Evolutionary conservation across 2,329 filamentous ascomycete genomes (phyloP), one percentile per base, ranked within the genome.

Genomic region (Fusarium begoniae): DNA sequence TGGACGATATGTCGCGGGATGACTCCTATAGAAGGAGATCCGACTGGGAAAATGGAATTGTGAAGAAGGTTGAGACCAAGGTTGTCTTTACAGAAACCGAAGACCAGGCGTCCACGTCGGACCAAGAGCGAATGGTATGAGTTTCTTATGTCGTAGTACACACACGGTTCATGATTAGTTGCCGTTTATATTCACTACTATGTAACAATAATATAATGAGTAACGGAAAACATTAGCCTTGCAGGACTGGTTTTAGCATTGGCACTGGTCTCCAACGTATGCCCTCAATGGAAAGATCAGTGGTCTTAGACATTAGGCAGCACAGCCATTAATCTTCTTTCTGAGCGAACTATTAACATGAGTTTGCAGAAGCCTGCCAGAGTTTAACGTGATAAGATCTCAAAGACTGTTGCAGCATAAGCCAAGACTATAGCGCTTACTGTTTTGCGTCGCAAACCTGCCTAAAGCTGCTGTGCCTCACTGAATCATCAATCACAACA

Each of bases 61-160:
- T 59, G 6, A 74, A 74, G 40, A 50, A 69, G 32, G 67, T 68
- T 8, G 70, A 74, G 18, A 74, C 72, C 1, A n/a, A 56, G n/a
- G 24, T 74, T 8, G 63, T 71, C 12, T 74, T 53, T 35, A 35
- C 55, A 13, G 51, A 60, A 3, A 47, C 40, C 13, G 43, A 35
- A 20, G n/a, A 26, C n/a, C n/a, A 17, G 5, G 24, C 64, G 43
- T 54, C 53, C 14, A 51, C 20, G 1, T 58, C 55, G 1, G 54
- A 57, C 17, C 54, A 44, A 24, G 30, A 37, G 20, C 28, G 18
- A 13, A 40, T 55, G 35, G 37, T 55, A 55, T 55, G 18, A 55
- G 5, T 24, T 24, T 41, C 15, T 14, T 6, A 17, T 28, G 15
- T 32, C 5, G 10, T 3, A 24, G 11, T 17, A 30, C 2, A 22